A percentile compares a stretch with the other conserved stretches of the same genome.
These are phyloP conservation scores for Tolypocladium sp. DNA, from an alignment of 2,329 filamentous ascomycete genomes.

Conservation along the genomic window DNA sequence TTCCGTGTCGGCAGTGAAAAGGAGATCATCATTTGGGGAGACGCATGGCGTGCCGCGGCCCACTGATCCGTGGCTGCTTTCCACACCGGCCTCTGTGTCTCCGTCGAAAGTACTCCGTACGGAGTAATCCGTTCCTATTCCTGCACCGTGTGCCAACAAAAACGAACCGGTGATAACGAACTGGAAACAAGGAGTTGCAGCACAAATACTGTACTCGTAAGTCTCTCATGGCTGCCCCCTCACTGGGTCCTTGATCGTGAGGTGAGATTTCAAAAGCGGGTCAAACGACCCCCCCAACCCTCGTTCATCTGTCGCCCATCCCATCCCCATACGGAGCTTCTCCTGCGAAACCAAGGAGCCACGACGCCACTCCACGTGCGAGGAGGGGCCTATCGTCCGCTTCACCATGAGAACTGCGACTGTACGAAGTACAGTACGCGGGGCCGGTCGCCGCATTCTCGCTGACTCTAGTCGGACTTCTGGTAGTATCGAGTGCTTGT, in stretches of 20 bases:
- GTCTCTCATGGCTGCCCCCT: not conserved
- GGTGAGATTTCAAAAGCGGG: not conserved
- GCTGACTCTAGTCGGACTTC: not conserved
- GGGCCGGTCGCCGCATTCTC: not conserved
- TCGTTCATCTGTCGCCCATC: not conserved
- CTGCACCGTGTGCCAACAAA: not conserved
- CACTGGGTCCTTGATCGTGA: not conserved
- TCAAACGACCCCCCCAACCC: not conserved
- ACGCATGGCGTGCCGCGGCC: slow-evolving; percentile 1
- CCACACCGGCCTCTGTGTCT: not conserved
- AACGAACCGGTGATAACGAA: not conserved
- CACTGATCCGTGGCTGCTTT: not conserved
- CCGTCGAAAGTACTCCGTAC: not conserved
- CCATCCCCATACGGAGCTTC: not conserved
- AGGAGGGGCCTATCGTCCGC: not conserved
- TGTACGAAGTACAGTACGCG: not conserved
- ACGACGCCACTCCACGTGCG: slow-evolving; percentile 6
- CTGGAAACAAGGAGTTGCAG: not conserved
- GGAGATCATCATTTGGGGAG: not conserved
- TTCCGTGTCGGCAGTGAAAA: slow-evolving; percentile 1
- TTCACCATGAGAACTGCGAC: not conserved
- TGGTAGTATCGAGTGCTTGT: not conserved
- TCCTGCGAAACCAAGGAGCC: not conserved
- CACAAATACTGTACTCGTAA: not conserved
- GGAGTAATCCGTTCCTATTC: not conserved